Evolutionary conservation across 257 asterid species (phyloP).

Genomic region (Euphrasia confusa): DNA sequence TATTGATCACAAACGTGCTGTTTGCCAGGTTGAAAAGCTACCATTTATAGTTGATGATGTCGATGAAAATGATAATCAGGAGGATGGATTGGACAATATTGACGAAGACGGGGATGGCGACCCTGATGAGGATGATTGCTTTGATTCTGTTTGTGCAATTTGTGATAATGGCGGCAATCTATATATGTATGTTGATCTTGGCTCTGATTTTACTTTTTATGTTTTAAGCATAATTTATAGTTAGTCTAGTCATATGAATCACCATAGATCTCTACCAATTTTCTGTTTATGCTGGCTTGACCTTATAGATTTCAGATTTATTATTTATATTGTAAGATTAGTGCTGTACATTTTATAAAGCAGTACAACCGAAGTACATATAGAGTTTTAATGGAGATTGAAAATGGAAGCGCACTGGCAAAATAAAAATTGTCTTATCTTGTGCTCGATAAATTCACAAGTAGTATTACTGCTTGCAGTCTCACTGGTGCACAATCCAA

Average conservation of each 20-base stretch:
- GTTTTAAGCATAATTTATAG: background rate
- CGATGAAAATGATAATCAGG: slow-evolving; percentile 29
- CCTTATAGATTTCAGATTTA: background rate
- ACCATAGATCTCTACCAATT: background rate
- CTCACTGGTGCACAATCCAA: slow-evolving; percentile 4
- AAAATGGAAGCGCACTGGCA: slow-evolving; percentile 5
- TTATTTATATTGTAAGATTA: slow-evolving; percentile 1
- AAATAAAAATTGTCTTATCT: background rate
- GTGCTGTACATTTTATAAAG: slow-evolving; percentile 12
- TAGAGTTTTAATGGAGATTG: background rate
- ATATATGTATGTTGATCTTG: slow-evolving; percentile 37
- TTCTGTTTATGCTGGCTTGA: slow-evolving; percentile 16
- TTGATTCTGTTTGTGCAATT: slow-evolving; percentile 64
- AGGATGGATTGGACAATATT: slow-evolving; percentile 16
- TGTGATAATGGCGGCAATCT: slow-evolving; percentile 73
- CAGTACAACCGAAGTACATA: background rate
- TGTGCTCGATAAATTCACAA: slow-evolving; percentile 5
- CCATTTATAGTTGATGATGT: slow-evolving; percentile 55
- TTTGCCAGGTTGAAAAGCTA: slow-evolving; percentile 46
- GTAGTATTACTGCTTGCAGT: background rate
- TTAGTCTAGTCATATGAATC: background rate
- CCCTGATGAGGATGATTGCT: slow-evolving; percentile 48
- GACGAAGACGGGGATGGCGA: slow-evolving; percentile 41
- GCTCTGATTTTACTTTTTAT: slow-evolving; percentile 5
- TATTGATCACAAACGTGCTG: slow-evolving; percentile 22